These are phyloP conservation scores for Poa annua DNA, from an alignment of 176 grass and related monocot genomes.

Conservation along the genomic window DNA sequence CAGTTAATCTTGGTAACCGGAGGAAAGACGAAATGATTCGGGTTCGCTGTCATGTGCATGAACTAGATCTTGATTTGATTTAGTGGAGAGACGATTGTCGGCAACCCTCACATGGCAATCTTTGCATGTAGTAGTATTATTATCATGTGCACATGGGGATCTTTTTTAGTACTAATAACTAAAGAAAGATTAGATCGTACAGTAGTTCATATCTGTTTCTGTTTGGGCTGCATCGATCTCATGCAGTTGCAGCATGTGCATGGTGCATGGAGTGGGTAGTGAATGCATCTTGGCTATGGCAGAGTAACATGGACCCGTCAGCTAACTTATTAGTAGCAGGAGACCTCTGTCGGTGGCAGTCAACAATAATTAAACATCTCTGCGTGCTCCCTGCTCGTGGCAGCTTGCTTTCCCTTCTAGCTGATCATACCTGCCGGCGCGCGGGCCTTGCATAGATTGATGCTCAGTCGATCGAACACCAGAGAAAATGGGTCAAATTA, in stretches of 20 bases:
- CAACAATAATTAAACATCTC: background rate
- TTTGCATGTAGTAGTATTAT: background rate
- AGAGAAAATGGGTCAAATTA: too few relatives aligned
- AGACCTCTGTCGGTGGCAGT: slow-evolving; percentile 5
- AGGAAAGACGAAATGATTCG: background rate
- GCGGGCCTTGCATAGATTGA: too few relatives aligned
- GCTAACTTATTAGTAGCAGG: background rate
- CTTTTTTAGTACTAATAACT: too few relatives aligned
- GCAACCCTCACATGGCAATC: slow-evolving; percentile 17
- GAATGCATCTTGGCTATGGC: background rate
- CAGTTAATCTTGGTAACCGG: background rate
- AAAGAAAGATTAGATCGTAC: too few relatives aligned
- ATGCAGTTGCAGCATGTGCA: slow-evolving; percentile 13
- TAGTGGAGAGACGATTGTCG: background rate
- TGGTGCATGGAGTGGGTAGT: slow-evolving; percentile 5
- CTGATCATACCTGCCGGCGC: too few relatives aligned
- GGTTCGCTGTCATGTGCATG: slow-evolving; percentile 7
- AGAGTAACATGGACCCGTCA: slow-evolving; percentile 32
- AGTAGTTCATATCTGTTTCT: too few relatives aligned
- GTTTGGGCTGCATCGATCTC: background rate
- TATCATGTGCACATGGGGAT: background rate
- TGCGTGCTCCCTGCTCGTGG: background rate
- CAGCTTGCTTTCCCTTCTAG: too few relatives aligned
- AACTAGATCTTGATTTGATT: slow-evolving; percentile 16
- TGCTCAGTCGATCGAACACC: too few relatives aligned